phyloP scores from a whole-genome alignment of 73 alveolate species.

The Tetrahymena thermophila region DNA sequence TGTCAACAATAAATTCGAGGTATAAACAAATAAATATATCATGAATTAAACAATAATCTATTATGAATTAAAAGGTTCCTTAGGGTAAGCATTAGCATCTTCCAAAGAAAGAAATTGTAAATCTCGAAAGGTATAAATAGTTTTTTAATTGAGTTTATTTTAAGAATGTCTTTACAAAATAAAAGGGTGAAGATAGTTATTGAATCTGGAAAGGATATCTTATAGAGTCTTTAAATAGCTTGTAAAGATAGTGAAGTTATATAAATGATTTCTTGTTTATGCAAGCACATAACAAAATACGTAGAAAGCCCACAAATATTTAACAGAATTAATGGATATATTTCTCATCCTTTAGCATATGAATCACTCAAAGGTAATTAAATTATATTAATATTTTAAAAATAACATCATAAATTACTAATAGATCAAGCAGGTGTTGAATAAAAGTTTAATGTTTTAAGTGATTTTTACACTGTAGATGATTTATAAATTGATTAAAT shows the following conservation, averaged over 20 bases:
- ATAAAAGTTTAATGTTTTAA: slow-evolving; percentile 4
- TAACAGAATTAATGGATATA: slow-evolving; percentile 3
- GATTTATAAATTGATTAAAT: slow-evolving; percentile 29
- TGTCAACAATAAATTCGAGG: slow-evolving; percentile 14
- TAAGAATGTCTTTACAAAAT: neutral
- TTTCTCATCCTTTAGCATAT: neutral
- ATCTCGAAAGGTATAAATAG: neutral
- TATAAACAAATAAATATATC: neutral
- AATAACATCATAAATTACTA: neutral
- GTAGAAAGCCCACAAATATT: neutral
- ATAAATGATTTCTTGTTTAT: neutral
- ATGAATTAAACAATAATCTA: neutral
- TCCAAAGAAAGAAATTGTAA: neutral
- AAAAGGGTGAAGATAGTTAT: neutral
- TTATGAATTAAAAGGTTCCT: neutral
- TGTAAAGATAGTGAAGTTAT: neutral
- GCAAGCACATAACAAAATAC: neutral
- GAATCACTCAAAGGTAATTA: neutral
- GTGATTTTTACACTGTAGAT: slow-evolving; percentile 35
- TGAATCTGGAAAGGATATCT: neutral
- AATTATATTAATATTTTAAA: neutral
- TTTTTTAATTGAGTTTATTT: neutral
- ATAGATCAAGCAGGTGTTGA: neutral
- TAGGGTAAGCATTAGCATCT: neutral
- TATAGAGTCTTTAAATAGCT: neutral